phyloP scores from a whole-genome alignment of 179 eudicot species.

The Carnegiea gigantea region DNA sequence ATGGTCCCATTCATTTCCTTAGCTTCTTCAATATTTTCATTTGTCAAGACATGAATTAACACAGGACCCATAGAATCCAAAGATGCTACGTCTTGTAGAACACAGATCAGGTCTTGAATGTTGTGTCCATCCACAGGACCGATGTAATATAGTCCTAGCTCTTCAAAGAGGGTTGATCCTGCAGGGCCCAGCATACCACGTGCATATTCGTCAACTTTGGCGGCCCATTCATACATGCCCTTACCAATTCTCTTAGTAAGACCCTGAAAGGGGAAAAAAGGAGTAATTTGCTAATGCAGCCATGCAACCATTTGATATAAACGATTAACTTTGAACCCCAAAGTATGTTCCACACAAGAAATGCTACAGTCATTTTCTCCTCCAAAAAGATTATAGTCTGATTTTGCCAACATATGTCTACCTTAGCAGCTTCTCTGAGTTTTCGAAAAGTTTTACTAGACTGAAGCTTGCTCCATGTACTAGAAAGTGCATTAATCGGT shows the following conservation, averaged over 20 bases:
- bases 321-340: neutral
- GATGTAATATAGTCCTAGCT: conserved; percentile 90
- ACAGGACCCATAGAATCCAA: conserved; percentile 94
- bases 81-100: conserved; percentile 78
- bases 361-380: neutral
- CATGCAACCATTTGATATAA: neutral
- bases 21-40: conserved; percentile 42
- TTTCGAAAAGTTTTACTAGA: conserved; percentile 80
- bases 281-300: neutral
- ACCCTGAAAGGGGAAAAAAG: conserved; percentile 40
- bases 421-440: conserved; percentile 85
- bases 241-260: conserved; percentile 72
- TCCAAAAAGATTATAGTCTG: neutral
- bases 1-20: conserved; percentile 25
- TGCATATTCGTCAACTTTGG: conserved; percentile 85
- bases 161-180: conserved; percentile 92
- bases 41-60: conserved; percentile 76
- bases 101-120: conserved; percentile 81
- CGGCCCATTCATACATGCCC: conserved; percentile 90
- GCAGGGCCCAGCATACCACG: conserved; percentile 92
- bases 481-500: conserved; percentile 75
- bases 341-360: conserved; percentile 6
- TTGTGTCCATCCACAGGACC: conserved; percentile 93
- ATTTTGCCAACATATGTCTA: conserved; percentile 22
- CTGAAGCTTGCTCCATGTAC: conserved; percentile 77